Evolutionary conservation across 805 yeast species (phyloP), one percentile per base, ranked within the genome.

Genomic region (Sugiyamaella marilandica): DNA sequence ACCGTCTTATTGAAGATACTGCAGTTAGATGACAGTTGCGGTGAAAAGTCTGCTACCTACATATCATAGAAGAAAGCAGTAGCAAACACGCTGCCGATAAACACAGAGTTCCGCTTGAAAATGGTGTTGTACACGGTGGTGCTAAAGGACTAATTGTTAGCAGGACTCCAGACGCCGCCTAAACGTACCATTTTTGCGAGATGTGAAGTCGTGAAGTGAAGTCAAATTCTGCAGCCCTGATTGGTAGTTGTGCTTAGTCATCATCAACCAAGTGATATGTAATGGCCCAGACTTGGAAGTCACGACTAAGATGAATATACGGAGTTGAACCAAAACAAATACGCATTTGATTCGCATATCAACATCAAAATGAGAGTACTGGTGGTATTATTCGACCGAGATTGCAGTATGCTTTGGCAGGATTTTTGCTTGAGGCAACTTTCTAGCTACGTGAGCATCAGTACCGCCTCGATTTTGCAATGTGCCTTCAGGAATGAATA

Each of bases 31-130:
- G 2, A 21, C 33, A 33, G n/a, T 10, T 11, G 14, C 13, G 24
- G 18, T 34, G 13, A 13, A 29, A 24, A 41, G 32, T n/a, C 29
- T 24, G 29, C 14, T 36, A 59, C 66, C 55, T 57, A 63, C 67
- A 69, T 61, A 59, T 70, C 74, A 80, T 90, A 89, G 58, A 83
- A 82, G 67, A 91, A 91, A 46, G 97, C 90, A 64, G 87, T 82
- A 48, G 82, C 85, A 62, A 91, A 85, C 56, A 91, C 77, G 57
- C 94, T 76, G 60, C 88, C 87, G 57, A 91, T 96, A 73, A 79
- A 88, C 58, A 85, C 77, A 46, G 97, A 81, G 82, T 92, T 91
- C 80, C 97, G 87, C 81, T 88, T 88, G 80, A 87, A 84, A 52
- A 85, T 63, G 35, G 77, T 71, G 79, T 82, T 84, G 80, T 80